Conservation (phyloP, 2,329 filamentous ascomycete genomes). For the Ophiostoma pallidulum region DNA sequence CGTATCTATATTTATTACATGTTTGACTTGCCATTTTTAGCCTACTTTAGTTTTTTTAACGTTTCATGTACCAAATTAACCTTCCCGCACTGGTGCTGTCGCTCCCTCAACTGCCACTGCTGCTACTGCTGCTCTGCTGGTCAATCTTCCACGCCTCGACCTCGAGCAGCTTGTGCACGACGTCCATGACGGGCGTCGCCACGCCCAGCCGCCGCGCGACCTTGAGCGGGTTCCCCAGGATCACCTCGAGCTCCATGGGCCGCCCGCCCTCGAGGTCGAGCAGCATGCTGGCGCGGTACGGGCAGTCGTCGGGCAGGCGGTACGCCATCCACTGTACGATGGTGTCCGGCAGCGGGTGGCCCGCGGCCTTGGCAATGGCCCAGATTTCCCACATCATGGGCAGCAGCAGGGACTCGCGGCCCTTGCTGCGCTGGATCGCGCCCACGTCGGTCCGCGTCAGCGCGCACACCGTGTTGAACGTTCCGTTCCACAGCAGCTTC, state of each 20-base stretch:
- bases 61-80: too few species aligned
- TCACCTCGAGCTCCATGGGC: conserved; percentile 25
- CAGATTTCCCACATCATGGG: conserved; percentile 28
- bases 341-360: conserved; percentile 20
- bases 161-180: conserved; percentile 12
- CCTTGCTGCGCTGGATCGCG: conserved; percentile 16
- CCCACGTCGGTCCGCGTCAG: conserved; percentile 15
- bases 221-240: conserved; percentile 25
- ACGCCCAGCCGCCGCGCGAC: conserved; percentile 15
- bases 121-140: not conserved
- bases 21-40: too few species aligned
- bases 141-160: conserved; percentile 16
- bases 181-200: conserved; percentile 7
- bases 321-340: conserved; percentile 23
- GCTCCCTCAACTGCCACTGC: too few species aligned
- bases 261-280: conserved; percentile 22
- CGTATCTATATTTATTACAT: too few species aligned
- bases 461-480: conserved; percentile 17
- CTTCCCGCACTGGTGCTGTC: too few species aligned
- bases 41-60: too few species aligned
- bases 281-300: conserved; percentile 25
- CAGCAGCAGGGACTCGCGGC: conserved; percentile 19
- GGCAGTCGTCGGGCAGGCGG: conserved; percentile 21
- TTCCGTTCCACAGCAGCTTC: conserved; percentile 17
- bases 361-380: conserved; percentile 24